phyloP scores from a whole-genome alignment of 192 early-diverging fungal genomes.

The Coemansia biformis region DNA sequence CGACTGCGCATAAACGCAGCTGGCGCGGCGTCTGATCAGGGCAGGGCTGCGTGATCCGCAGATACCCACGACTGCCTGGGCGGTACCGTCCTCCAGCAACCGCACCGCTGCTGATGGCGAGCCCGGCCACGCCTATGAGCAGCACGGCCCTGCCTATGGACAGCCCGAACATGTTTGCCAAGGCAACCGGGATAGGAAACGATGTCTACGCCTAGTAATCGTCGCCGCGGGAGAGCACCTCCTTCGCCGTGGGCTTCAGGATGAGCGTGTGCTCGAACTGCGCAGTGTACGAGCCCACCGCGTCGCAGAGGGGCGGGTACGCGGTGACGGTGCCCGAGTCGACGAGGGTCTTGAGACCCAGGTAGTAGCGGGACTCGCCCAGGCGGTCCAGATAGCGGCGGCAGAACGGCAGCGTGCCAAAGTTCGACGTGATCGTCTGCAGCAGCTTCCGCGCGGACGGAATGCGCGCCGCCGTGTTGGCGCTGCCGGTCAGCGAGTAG shows the following conservation, averaged over 20 bases:
- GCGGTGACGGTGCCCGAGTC: constrained; percentile 75
- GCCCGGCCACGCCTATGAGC: too few species aligned
- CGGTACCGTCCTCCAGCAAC: too few species aligned
- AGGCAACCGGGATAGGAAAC: too few species aligned
- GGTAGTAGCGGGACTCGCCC: constrained; percentile 83
- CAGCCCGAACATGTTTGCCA: constrained; percentile 13
- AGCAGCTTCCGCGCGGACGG: constrained; percentile 43
- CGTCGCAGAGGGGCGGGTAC: constrained; percentile 86
- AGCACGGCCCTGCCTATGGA: too few species aligned
- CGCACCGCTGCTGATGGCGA: too few species aligned
- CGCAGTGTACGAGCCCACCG: constrained; percentile 84
- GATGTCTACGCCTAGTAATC: too few species aligned
- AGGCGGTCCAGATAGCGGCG: constrained; percentile 90
- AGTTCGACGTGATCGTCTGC: constrained; percentile 67
- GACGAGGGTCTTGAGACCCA: constrained; percentile 80
- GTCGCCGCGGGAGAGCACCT: constrained; percentile 70
- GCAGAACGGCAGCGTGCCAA: constrained; percentile 93
- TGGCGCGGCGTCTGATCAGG: too few species aligned
- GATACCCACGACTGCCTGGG: too few species aligned
- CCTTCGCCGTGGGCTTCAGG: constrained; percentile 83
- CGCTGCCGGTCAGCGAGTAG: constrained; percentile 67
- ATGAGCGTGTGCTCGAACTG: constrained; percentile 96
- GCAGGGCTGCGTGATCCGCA: too few species aligned
- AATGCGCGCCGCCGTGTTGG: constrained; percentile 3
- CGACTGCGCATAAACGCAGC: too few species aligned